phyloP scores from a whole-genome alignment of 2,329 filamentous ascomycete species.

The Aspergillus sp. region DNA sequence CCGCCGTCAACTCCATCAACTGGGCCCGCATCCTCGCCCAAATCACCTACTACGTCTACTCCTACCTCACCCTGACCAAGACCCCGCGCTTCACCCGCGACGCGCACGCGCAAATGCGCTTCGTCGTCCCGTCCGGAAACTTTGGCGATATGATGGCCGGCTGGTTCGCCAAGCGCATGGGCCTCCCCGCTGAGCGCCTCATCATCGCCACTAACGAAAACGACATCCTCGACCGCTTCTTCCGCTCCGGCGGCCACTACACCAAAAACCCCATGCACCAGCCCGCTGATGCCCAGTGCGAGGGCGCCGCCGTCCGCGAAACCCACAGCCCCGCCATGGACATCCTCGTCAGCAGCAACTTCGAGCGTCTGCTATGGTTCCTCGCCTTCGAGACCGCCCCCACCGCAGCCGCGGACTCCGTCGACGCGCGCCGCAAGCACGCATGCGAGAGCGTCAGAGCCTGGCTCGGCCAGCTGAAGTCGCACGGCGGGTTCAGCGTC shows the following conservation, averaged over 20 bases:
- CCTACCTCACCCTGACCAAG: slow-evolving; percentile 72
- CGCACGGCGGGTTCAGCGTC: slow-evolving; percentile 72
- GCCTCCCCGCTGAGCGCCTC: slow-evolving; percentile 76
- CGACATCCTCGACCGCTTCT: slow-evolving; percentile 93
- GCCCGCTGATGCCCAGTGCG: slow-evolving; percentile 41
- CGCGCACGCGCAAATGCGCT: slow-evolving; percentile 49
- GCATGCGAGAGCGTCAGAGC: slow-evolving; percentile 63
- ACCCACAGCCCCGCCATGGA: slow-evolving; percentile 96
- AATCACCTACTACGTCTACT: slow-evolving; percentile 93
- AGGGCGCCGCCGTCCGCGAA: slow-evolving; percentile 66
- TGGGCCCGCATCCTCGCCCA: slow-evolving; percentile 91
- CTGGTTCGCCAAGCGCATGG: slow-evolving; percentile 87
- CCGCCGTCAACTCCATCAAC: slow-evolving; percentile 95
- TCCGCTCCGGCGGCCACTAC: slow-evolving; percentile 71
- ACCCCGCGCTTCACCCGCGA: slow-evolving; percentile 53
- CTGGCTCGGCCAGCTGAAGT: slow-evolving; percentile 77
- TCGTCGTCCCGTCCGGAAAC: slow-evolving; percentile 89
- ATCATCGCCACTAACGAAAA: slow-evolving; percentile 95
- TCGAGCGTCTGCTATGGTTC: slow-evolving; percentile 92
- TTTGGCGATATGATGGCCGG: slow-evolving; percentile 86
- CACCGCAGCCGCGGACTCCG: slow-evolving; percentile 40
- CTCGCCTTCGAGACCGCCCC: slow-evolving; percentile 57
- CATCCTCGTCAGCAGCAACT: slow-evolving; percentile 91
- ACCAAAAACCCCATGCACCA: slow-evolving; percentile 55
- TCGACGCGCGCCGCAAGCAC: slow-evolving; percentile 38